Base-by-base conservation (phyloP, 495 filamentous ascomycete species). In the Neurospora intermedia region DNA sequence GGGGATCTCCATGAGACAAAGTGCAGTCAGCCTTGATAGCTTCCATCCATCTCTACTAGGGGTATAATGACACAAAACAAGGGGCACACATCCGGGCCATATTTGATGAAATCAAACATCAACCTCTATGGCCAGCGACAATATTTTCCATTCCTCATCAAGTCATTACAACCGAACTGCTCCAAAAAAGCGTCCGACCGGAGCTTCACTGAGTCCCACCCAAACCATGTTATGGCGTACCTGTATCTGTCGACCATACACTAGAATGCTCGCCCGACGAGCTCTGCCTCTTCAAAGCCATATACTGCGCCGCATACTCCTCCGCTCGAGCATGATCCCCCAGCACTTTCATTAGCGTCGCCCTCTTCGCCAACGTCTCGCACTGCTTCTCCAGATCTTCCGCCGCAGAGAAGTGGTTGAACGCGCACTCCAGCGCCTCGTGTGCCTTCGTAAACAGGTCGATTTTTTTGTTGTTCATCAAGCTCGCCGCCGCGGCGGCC, bases 361-460 rank as follows among this genome's bases (percentile, higher is more conserved):
- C 92, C 80, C 94, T 94, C 83, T 95, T 95, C 2, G 91, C 92
- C 84, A 96, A 88, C 88, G 93, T 90, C 82, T 94, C 91, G 78
- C 91, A 91, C 80, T 93, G 91, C 43, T 89, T 91, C 27, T 85
- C 81, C 20, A 91, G 83, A 82, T 97, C 93, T 78, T 93, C 91
- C 42, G 94, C 86, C 39, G 87, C 85, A 48, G 91, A 89, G 75
- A 87, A 96, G 72, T 92, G 88, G 78, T 86, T 81, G 70, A 82
- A 80, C 16, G 92, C 89, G 69, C 83, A 86, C 73, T 93, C 91
- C 42, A 94, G 85, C 42, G 89, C 90, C 48, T 88, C 89, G 48
- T 92, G 76, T 4, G 89, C 91, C 59, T 86, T 87, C 7, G 87
- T 88, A 39, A 94, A 78, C 75, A 89, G 86, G 76, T 93, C 89